phyloP scores from a whole-genome alignment of 495 filamentous ascomycete species.

The Baudoinia panamericana region DNA sequence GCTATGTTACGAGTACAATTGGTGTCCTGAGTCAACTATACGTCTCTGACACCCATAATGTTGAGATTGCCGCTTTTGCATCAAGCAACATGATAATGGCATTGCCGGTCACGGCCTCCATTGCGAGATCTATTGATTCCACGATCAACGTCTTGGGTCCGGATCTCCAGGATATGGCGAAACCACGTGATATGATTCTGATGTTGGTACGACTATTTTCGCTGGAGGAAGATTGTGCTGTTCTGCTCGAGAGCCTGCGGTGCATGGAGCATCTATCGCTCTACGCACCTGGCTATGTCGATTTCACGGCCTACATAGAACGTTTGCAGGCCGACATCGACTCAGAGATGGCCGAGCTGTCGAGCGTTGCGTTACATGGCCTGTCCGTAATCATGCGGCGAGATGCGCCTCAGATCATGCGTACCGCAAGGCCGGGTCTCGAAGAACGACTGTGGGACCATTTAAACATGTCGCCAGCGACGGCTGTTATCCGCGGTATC shows the following conservation, averaged over 20 bases:
- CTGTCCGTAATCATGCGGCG: constrained; percentile 91
- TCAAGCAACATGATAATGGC: constrained; percentile 83
- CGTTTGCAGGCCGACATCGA: constrained; percentile 64
- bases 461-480: constrained; percentile 60
- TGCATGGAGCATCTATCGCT: constrained; percentile 86
- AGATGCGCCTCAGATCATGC: constrained; percentile 65
- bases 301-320: constrained; percentile 70
- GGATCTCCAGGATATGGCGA: constrained; percentile 86
- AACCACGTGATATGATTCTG: constrained; percentile 79
- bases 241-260: constrained; percentile 62
- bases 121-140: constrained; percentile 83
- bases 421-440: constrained; percentile 56
- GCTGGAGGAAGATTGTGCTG: constrained; percentile 57
- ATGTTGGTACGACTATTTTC: constrained; percentile 76
- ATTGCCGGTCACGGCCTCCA: constrained; percentile 62
- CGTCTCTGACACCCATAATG: constrained; percentile 77
- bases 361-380: constrained; percentile 73
- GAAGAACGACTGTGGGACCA: constrained; percentile 89
- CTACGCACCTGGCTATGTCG: constrained; percentile 77
- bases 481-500: constrained; percentile 65
- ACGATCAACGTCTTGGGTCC: constrained; percentile 92
- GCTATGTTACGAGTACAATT: constrained; percentile 76
- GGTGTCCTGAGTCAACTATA: constrained; percentile 91
- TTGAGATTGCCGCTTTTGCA: constrained; percentile 60
- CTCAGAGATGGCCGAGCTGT: constrained; percentile 50